Evolutionary conservation across 768 basidiomycete genomes (phyloP).

Genomic region (Hortiboletus flavorubellus): DNA sequence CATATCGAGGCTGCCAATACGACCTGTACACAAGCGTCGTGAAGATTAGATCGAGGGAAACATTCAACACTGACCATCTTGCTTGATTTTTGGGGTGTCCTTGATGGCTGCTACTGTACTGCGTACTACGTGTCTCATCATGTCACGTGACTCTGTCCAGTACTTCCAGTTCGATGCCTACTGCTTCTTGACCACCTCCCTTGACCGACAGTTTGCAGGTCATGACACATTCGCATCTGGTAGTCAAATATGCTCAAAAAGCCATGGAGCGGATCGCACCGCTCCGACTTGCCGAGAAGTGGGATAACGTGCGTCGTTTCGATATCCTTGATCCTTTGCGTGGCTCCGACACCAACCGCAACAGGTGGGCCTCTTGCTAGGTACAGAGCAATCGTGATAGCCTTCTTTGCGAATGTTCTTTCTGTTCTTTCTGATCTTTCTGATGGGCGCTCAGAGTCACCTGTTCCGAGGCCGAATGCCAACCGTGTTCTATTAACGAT

Average conservation of each 20-base stretch:
- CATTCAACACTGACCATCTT: constrained; percentile 20
- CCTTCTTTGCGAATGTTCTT: background rate
- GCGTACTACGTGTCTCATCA: constrained; percentile 10
- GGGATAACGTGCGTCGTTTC: constrained; percentile 81
- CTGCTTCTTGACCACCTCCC: too few relatives aligned
- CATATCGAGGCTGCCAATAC: constrained; percentile 94
- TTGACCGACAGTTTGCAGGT: too few relatives aligned
- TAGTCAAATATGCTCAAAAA: constrained; percentile 48
- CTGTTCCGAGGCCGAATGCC: constrained; percentile 42
- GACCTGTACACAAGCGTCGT: constrained; percentile 48
- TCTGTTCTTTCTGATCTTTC: constrained; percentile 11
- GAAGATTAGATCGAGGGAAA: background rate
- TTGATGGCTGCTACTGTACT: background rate
- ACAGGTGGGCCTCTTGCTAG: constrained; percentile 73
- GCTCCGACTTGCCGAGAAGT: constrained; percentile 77
- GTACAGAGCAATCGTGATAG: constrained; percentile 34
- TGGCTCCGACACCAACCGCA: constrained; percentile 1
- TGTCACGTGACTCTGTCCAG: constrained; percentile 15
- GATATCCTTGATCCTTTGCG: constrained; percentile 1
- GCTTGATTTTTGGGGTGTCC: background rate
- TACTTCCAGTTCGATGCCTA: too few relatives aligned
- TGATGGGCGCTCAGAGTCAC: constrained; percentile 43
- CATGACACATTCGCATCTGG: constrained; percentile 14
- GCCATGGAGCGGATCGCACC: constrained; percentile 88
- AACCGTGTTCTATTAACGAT: constrained; percentile 64